Evolutionary conservation across 2,329 filamentous ascomycete genomes (phyloP), one percentile per base, ranked within the genome.

Genomic region (Alternaria tenuissima): DNA sequence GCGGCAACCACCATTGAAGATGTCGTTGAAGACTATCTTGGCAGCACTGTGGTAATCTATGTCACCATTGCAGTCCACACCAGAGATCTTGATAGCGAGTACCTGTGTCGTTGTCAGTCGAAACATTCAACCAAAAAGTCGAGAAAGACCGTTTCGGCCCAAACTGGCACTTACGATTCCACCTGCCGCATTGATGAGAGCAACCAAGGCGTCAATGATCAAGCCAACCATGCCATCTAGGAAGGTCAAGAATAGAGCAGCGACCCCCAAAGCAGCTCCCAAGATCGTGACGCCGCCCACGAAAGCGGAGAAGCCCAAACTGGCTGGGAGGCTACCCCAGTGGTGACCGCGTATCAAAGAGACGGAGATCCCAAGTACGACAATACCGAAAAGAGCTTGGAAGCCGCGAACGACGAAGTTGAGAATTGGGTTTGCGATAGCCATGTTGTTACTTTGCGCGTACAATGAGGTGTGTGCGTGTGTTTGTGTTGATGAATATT

Each of bases 1-100:
- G 12, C 32, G 32, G 12, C 56, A 63, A 2, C 70, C 68, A 14
- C 66, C 71, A 28, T 67, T 71, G 16, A 72, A 56, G 11, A 72
- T 46, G 8, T 66, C 61, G 47, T 61, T 73, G 2, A 2, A 9
- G 5, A 26, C 1, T 3, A 69, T 7, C 14, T 66, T 63, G 2
- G 20, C 4, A 1, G 9, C n/a, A 20, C 57, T 57, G 4, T 14
- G 5, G 7, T n/a, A n/a, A 8, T 54, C 44, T 8, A 20, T 34
- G 3, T 38, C 16, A 14, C 36, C 20, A 9, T 52, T 20, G 52
- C 71, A 66, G 16, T 61, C 54, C 8, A 65, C 52, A 12, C 64
- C 67, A 5, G 52, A 44, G 36, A 73, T 52, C 32, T 71, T 71
- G 48, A 68, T 47, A 3, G 65, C 67, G 26, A 71, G 46, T 20